Percentiles rank a stretch among this genome's conserved stretches.
These are phyloP conservation scores for Fonticula alba DNA, from an alignment of 78 protist genomes.

Conservation along the genomic window DNA sequence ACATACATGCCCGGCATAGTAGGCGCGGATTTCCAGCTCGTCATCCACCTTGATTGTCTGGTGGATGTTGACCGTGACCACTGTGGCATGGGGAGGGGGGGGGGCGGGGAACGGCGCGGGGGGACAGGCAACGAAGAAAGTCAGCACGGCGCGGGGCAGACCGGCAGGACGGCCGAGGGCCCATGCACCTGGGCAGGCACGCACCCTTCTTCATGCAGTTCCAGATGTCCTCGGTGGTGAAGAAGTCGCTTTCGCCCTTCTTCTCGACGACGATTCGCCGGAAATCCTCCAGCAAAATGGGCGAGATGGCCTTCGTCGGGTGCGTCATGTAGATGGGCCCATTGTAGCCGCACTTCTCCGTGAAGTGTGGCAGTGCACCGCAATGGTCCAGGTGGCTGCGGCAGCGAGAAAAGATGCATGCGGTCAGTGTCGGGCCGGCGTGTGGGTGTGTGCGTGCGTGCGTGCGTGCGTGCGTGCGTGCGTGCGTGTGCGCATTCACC, in stretches of 20 bases:
- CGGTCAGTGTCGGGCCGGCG: not conserved
- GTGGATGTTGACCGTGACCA: conserved; percentile 40
- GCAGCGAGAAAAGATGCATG: not conserved
- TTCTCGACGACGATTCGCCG: conserved; percentile 46
- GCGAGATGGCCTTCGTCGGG: conserved; percentile 82
- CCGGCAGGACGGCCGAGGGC: not conserved
- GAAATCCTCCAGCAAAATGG: conserved; percentile 74
- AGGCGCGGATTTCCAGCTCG: conserved; percentile 57
- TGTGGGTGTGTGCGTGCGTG: no score
- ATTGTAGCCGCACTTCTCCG: conserved; percentile 38
- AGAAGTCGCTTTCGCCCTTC: conserved; percentile 53
- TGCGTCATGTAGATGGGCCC: conserved; percentile 86
- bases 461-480: conserved; percentile 4
- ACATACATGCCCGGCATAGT: conserved; percentile 86
- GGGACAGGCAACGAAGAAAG: no score
- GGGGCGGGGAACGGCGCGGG: no score
- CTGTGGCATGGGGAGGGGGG: conserved; percentile 20
- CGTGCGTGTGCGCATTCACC: no score
- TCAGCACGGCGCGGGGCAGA: no score
- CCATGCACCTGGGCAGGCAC: not conserved
- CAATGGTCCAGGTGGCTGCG: conserved; percentile 85
- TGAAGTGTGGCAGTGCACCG: conserved; percentile 79
- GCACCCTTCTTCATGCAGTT: conserved; percentile 60
- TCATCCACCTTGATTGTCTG: conserved; percentile 59
- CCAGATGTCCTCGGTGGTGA: conserved; percentile 53